phyloP scores from a whole-genome alignment of 805 yeast genomes.

The Dipodascopsis uninucleata region DNA sequence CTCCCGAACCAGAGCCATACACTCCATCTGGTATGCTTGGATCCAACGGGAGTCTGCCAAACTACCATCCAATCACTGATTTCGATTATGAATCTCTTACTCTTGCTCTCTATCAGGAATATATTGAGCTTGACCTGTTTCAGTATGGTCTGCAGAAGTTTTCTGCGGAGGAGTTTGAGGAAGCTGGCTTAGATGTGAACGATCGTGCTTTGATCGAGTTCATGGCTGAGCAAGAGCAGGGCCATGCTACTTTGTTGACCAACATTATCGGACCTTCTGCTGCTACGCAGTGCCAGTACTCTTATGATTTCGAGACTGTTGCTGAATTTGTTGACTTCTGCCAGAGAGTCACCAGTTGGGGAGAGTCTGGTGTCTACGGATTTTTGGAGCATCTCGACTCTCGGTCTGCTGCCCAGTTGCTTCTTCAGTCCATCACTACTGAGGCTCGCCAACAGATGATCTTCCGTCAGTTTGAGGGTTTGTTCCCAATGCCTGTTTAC shows the following conservation, averaged over 20 bases:
- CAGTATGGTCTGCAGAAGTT: constrained; percentile 7
- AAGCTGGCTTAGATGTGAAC: constrained; percentile 3
- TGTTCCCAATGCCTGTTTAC: constrained; percentile 15
- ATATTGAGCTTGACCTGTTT: constrained; percentile 11
- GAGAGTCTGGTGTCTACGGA: constrained; percentile 14
- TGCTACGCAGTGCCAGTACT: constrained; percentile 6
- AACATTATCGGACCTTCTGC: constrained; percentile 15
- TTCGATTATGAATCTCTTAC: constrained; percentile 13
- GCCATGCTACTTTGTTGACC: constrained; percentile 8
- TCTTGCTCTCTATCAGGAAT: constrained; percentile 13
- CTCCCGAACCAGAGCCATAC: constrained; percentile 5
- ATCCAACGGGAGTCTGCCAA: constrained; percentile 3
- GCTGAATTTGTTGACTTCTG: constrained; percentile 10
- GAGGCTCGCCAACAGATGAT: constrained; percentile 16
- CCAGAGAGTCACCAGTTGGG: constrained; percentile 12
- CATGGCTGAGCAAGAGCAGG: constrained; percentile 17
- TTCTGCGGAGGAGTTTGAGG: constrained; percentile 9
- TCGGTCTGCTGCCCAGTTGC: constrained; percentile 12
- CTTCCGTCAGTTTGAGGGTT: constrained; percentile 15
- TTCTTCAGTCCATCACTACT: constrained; percentile 13
- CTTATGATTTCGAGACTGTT: constrained; percentile 7
- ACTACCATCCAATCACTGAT: constrained; percentile 13
- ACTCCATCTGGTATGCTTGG: constrained; percentile 8
- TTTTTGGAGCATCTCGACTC: constrained; percentile 13
- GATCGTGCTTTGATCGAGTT: constrained; percentile 12